Conservation (phyloP, 805 yeast species). For the Wickerhamiella cacticola region DNA sequence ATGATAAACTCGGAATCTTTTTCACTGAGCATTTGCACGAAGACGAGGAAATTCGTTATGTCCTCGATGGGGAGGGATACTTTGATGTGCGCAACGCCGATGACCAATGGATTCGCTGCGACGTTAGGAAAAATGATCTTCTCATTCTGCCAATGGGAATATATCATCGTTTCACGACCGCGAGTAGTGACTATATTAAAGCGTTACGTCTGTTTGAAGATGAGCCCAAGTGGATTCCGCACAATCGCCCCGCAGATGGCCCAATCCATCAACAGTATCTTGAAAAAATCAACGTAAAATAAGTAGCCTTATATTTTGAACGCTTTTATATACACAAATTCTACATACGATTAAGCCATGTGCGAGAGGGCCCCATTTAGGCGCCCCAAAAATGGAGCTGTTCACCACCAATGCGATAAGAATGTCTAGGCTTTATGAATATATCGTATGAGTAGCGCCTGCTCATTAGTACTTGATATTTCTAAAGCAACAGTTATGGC, state of each 20-base stretch:
- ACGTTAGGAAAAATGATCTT: conserved; percentile 50
- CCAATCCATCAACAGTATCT: conserved; percentile 40
- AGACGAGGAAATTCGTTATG: conserved; percentile 91
- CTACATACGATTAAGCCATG: no score
- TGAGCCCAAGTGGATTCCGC: conserved; percentile 93
- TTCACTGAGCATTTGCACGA: conserved; percentile 86
- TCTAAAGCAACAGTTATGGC: no score
- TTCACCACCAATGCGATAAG: no score
- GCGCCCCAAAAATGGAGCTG: no score
- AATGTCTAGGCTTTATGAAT: no score
- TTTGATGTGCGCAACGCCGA: conserved; percentile 68
- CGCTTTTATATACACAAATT: no score
- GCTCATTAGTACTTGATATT: no score
- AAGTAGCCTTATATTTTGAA: no score
- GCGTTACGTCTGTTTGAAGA: conserved; percentile 82
- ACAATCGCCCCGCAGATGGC: conserved; percentile 51
- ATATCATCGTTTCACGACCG: conserved; percentile 81
- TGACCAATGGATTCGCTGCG: conserved; percentile 65
- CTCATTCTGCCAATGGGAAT: conserved; percentile 74
- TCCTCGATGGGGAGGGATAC: conserved; percentile 79
- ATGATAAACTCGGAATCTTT: conserved; percentile 54
- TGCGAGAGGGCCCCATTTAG: no score
- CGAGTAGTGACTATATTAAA: conserved; percentile 47
- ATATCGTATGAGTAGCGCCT: no score
- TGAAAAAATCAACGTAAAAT: conserved; percentile 22